Evolutionary conservation across 2,329 filamentous ascomycete species (phyloP).

Genomic region (Aspergillus chevalieri): DNA sequence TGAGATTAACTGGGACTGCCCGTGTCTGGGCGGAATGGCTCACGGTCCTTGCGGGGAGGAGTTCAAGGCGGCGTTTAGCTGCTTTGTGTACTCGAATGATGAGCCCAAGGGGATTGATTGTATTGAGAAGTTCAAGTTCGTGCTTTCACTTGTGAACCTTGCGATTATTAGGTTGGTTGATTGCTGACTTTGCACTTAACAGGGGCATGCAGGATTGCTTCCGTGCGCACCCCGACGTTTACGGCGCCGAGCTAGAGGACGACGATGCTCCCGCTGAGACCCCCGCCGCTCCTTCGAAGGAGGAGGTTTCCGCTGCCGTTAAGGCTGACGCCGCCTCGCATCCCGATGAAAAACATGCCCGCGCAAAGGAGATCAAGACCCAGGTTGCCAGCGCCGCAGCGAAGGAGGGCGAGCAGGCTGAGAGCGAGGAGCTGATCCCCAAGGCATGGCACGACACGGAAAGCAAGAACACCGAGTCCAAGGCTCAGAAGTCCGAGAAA

Average conservation of each 20-base stretch:
- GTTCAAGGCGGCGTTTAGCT: conserved; percentile 94
- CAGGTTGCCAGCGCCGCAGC: conserved; percentile 17
- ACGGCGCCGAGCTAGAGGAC: conserved; percentile 78
- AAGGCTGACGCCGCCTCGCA: conserved; percentile 20
- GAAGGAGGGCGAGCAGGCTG: conserved; percentile 23
- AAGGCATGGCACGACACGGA: conserved; percentile 45
- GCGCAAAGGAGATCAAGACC: conserved; percentile 16
- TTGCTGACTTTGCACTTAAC: neutral
- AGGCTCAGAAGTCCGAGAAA: conserved; percentile 12
- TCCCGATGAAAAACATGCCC: conserved; percentile 20
- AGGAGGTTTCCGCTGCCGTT: conserved; percentile 14
- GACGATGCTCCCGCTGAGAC: conserved; percentile 50
- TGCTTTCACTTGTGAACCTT: conserved; percentile 47
- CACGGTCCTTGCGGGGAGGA: conserved; percentile 91
- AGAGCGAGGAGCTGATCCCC: conserved; percentile 43
- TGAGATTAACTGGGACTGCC: conserved; percentile 99
- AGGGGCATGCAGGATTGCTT: conserved; percentile 98
- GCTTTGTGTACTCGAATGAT: conserved; percentile 90
- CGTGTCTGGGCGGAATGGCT: conserved; percentile 95
- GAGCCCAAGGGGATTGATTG: conserved; percentile 98
- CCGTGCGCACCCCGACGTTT: conserved; percentile 83
- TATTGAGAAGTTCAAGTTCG: conserved; percentile 94
- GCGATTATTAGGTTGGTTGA: neutral
- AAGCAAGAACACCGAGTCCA: conserved; percentile 14
- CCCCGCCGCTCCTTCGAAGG: conserved; percentile 23